Evolutionary conservation across 768 basidiomycete genomes (phyloP).

Genomic region (Suillus discolor): DNA sequence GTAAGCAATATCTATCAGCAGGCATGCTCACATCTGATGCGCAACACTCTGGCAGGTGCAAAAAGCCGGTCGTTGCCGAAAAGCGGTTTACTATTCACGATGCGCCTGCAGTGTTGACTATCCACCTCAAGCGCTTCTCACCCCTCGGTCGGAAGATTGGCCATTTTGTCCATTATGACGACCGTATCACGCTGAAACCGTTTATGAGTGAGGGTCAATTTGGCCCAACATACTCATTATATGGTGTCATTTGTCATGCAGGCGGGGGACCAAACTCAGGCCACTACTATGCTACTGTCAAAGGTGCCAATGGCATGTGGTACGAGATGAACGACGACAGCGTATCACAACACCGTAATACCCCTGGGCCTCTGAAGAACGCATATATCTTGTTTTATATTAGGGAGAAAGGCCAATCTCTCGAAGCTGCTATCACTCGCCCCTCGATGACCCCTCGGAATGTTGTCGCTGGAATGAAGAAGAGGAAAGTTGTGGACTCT

Average conservation of each 20-base stretch:
- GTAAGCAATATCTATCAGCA: constrained; percentile 49
- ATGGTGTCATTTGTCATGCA: constrained; percentile 91
- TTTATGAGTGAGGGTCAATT: constrained; percentile 84
- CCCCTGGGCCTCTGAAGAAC: constrained; percentile 67
- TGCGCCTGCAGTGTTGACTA: constrained; percentile 84
- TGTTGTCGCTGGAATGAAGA: constrained; percentile 51
- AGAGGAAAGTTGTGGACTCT: constrained; percentile 54
- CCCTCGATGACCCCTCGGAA: constrained; percentile 35
- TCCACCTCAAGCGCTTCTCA: constrained; percentile 95
- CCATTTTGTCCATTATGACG: constrained; percentile 77
- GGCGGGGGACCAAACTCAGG: constrained; percentile 94
- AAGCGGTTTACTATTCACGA: constrained; percentile 90
- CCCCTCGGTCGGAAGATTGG: constrained; percentile 87
- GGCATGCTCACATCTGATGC: constrained; percentile 13
- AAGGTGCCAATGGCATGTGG: constrained; percentile 71
- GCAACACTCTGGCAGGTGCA: constrained; percentile 62
- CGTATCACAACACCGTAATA: constrained; percentile 45
- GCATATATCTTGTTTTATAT: constrained; percentile 96
- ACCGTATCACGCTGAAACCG: constrained; percentile 67
- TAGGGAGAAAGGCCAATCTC: constrained; percentile 72
- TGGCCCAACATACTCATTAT: constrained; percentile 82
- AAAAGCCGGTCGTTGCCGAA: constrained; percentile 85
- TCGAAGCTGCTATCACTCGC: constrained; percentile 58
- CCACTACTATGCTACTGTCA: constrained; percentile 91
- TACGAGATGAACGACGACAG: constrained; percentile 93